Evolutionary conservation across 1,139 yeast genomes (phyloP).

Genomic region (Zygosaccharomyces pseudobailii): DNA sequence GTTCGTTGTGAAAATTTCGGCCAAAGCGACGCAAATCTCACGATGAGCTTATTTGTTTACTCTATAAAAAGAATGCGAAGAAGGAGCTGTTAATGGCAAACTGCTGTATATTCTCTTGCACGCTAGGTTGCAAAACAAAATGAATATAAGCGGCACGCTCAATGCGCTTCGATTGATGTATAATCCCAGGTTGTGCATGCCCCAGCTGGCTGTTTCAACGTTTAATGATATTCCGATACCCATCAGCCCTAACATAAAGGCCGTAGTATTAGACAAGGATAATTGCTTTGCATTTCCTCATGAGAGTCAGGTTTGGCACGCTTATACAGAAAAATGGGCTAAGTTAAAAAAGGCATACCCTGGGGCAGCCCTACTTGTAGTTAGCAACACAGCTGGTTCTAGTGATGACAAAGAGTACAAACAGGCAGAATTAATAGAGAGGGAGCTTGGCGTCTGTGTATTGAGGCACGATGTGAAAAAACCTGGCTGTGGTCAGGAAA

Average conservation of each 20-base stretch:
- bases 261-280: constrained; percentile 88
- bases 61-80: neutral
- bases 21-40: neutral
- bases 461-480: constrained; percentile 75
- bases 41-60: neutral
- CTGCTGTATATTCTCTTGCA: neutral
- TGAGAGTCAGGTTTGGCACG: constrained; percentile 76
- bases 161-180: constrained; percentile 57
- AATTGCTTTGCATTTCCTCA: constrained; percentile 90
- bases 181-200: constrained; percentile 66
- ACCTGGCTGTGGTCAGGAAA: constrained; percentile 81
- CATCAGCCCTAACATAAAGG: constrained; percentile 51
- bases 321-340: constrained; percentile 58
- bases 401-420: constrained; percentile 56
- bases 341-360: constrained; percentile 54
- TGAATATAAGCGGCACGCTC: constrained; percentile 68
- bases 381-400: constrained; percentile 93
- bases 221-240: constrained; percentile 60
- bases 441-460: constrained; percentile 69
- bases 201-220: constrained; percentile 57
- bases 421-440: constrained; percentile 66
- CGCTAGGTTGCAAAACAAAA: neutral
- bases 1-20: neutral
- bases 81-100: neutral
- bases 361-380: constrained; percentile 63